phyloP scores from a whole-genome alignment of 2,329 filamentous ascomycete genomes.

The Trichoderma oligosporum region DNA sequence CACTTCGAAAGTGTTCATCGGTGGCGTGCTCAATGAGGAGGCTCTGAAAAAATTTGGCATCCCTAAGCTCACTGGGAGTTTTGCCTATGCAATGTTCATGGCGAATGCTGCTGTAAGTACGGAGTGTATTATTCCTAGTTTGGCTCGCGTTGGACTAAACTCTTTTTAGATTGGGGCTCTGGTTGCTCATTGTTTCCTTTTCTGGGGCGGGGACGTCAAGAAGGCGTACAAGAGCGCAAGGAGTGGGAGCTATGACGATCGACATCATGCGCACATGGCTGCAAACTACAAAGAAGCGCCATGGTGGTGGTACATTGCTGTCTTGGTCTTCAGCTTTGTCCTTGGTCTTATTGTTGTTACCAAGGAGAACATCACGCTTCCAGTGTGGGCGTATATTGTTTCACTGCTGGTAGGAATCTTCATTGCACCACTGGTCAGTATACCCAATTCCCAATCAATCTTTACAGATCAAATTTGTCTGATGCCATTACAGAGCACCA shows the following conservation, averaged over 20 bases:
- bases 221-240: slow-evolving; percentile 40
- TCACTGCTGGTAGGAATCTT: slow-evolving; percentile 33
- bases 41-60: slow-evolving; percentile 43
- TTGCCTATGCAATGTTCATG: slow-evolving; percentile 53
- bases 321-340: slow-evolving; percentile 33
- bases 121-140: accelerated
- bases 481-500: slow-evolving; percentile 39
- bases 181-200: slow-evolving; percentile 48
- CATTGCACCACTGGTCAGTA: slow-evolving; percentile 48
- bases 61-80: slow-evolving; percentile 46
- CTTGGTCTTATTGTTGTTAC: slow-evolving; percentile 34
- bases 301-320: slow-evolving; percentile 36
- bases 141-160: not conserved
- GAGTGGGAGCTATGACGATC: slow-evolving; percentile 43
- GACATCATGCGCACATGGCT: slow-evolving; percentile 50
- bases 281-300: slow-evolving; percentile 48
- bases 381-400: slow-evolving; percentile 36
- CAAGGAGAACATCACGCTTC: slow-evolving; percentile 36
- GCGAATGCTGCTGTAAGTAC: slow-evolving; percentile 51
- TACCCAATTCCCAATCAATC: not conserved
- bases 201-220: slow-evolving; percentile 53
- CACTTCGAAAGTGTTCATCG: slow-evolving; percentile 37
- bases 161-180: slow-evolving; percentile 50
- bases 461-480: not conserved
- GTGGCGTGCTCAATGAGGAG: slow-evolving; percentile 40